Evolutionary conservation across 179 eudicot genomes (phyloP).

Genomic region (Nepenthes alata): DNA sequence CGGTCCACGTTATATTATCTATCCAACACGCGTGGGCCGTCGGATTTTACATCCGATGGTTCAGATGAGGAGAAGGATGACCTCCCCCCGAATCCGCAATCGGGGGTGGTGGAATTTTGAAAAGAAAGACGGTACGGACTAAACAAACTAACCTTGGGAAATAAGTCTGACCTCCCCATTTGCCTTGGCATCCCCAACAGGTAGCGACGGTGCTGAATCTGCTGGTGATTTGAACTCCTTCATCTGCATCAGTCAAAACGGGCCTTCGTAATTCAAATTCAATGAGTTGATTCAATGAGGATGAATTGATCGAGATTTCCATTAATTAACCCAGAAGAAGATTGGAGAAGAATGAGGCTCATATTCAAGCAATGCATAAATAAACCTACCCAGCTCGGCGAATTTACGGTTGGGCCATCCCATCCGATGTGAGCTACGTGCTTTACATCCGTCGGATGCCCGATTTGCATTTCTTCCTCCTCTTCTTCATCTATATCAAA

Average conservation of each 20-base stretch:
- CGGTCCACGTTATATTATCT: too few relatives aligned
- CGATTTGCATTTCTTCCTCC: slow-evolving; percentile 28
- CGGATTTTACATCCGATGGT: too few relatives aligned
- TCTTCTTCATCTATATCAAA: slow-evolving; percentile 12
- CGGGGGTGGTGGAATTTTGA: too few relatives aligned
- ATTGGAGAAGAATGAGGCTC: not conserved
- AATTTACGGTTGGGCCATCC: slow-evolving; percentile 18
- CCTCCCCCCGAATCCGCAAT: too few relatives aligned
- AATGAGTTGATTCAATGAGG: not conserved
- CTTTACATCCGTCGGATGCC: slow-evolving; percentile 34
- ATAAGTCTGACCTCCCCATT: not conserved
- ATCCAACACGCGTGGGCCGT: too few relatives aligned
- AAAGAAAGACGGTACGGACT: not conserved
- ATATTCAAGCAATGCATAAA: not conserved
- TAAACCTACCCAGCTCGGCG: slow-evolving; percentile 30
- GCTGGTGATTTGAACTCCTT: slow-evolving; percentile 21
- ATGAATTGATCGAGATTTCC: not conserved
- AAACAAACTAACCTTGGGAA: not conserved
- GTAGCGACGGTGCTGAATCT: not conserved
- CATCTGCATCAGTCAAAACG: slow-evolving; percentile 14
- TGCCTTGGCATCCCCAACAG: not conserved
- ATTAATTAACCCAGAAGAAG: not conserved
- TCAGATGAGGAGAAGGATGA: too few relatives aligned
- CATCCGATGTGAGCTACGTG: slow-evolving; percentile 43
- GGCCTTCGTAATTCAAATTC: too few relatives aligned